Evolutionary conservation across 2,329 filamentous ascomycete genomes (phyloP), one percentile per base, ranked within the genome.

Genomic region (Ophiostoma triangulosporum): DNA sequence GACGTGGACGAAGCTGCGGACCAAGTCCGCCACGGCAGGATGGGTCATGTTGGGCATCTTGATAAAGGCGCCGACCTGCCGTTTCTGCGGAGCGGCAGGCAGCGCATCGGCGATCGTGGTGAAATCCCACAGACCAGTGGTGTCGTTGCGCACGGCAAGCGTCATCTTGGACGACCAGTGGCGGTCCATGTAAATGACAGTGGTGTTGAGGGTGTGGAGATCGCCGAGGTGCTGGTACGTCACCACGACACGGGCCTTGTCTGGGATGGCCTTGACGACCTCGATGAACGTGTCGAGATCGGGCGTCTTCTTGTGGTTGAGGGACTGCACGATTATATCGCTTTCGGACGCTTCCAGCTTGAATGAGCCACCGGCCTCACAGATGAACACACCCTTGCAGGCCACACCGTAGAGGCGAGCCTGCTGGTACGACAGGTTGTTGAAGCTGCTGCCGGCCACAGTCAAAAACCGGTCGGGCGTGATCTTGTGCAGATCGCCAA

Each of bases 141-240:
- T 71, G 63, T 98, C 93, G 66, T 98, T 98, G 54, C 93, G 83
- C 52, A 91, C 80, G 4, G 91, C 90, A 62, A 96, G 72, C 63
- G 89, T 84, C 86, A 98, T 97, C 72, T 94, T 94, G 54, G 84
- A 83, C 50, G 88, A 85, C 93, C 93, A 98, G 68, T 98, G 93
- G 43, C 93, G 82, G 67, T 98, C 93, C 53, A 98, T 80, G 59
- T 93, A 85, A 59, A 96, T 78, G 64, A 98, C 91, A 55, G 84
- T 87, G 1, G 93, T 98, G 67, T 95, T 90, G 52, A 94, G 78
- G 0, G 91, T 96, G 68, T 98, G 93, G 54, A 98, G 74, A 65
- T 98, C 94, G 54, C 91, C 78, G 35, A 98, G 82, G 66, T 98
- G 91, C 69, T 94, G 93, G 72, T 96, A 98, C 7, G 88, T 93